Percentiles rank a stretch among this genome's conserved stretches.
These are phyloP conservation scores for Pythium aristosporum DNA, from an alignment of 352 stramenopile species.

Conservation along the genomic window DNA sequence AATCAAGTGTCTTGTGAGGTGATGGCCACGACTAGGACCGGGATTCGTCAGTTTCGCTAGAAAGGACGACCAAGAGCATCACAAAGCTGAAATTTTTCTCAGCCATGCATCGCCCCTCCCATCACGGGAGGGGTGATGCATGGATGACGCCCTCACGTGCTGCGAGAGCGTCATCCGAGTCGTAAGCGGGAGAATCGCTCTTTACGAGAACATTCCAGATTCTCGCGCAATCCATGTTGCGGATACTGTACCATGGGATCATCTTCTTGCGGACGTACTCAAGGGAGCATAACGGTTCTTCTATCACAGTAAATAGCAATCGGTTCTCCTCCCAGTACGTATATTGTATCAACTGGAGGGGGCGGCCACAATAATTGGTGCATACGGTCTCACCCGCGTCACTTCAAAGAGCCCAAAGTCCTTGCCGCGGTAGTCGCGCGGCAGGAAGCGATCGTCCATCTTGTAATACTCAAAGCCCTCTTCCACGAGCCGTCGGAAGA, in stretches of 20 bases:
- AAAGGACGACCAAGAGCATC: too few species aligned
- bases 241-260: neutral
- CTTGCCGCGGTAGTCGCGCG: slow-evolving; percentile 55
- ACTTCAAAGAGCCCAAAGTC: slow-evolving; percentile 86
- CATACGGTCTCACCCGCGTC: slow-evolving; percentile 24
- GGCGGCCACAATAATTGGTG: slow-evolving; percentile 3
- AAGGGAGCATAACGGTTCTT: neutral
- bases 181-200: neutral
- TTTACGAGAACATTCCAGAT: slow-evolving; percentile 2
- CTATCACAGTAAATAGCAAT: neutral
- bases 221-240: neutral
- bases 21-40: too few species aligned
- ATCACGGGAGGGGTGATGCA: too few species aligned
- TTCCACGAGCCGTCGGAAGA: slow-evolving; percentile 69
- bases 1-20: neutral
- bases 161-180: neutral
- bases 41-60: too few species aligned
- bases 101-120: too few species aligned
- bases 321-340: neutral
- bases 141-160: too few species aligned
- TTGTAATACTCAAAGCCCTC: slow-evolving; percentile 85
- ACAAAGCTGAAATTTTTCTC: too few species aligned
- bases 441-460: slow-evolving; percentile 60
- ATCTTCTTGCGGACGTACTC: neutral
- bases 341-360: neutral